Evolutionary conservation across 305 asterid genomes (phyloP).

Genomic region (Coffea humblotiana): DNA sequence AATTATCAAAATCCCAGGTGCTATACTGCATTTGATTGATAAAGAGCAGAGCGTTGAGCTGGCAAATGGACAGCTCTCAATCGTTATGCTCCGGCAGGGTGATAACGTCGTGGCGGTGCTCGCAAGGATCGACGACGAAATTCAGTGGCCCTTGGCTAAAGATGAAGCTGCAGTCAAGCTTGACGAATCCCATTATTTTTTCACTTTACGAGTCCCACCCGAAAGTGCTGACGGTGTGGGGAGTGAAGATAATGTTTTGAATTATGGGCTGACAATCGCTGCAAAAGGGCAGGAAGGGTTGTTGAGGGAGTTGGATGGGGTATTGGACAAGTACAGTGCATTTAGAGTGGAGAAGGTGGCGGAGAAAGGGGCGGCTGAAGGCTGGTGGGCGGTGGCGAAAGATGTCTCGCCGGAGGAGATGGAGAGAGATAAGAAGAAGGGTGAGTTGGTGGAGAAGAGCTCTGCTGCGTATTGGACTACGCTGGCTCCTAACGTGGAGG

Average conservation of each 20-base stretch:
- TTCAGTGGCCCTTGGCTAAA: conserved; percentile 91
- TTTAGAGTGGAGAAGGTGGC: conserved; percentile 62
- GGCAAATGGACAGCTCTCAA: conserved; percentile 60
- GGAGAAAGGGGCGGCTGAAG: conserved; percentile 40
- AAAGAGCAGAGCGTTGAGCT: conserved; percentile 60
- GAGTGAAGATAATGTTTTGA: conserved; percentile 42
- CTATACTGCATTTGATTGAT: conserved; percentile 58
- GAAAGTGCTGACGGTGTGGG: conserved; percentile 29
- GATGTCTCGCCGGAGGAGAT: conserved; percentile 66
- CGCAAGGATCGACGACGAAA: conserved; percentile 71
- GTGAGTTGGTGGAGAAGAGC: conserved; percentile 64
- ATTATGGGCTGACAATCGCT: conserved; percentile 77
- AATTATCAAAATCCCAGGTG: conserved; percentile 14
- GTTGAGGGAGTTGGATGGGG: conserved; percentile 52
- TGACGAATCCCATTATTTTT: conserved; percentile 77
- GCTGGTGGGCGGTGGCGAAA: conserved; percentile 57
- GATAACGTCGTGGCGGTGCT: conserved; percentile 62
- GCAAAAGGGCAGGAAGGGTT: conserved; percentile 60
- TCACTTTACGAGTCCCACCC: conserved; percentile 59
- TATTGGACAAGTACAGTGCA: conserved; percentile 57
- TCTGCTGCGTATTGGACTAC: conserved; percentile 93
- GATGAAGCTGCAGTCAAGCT: conserved; percentile 85
- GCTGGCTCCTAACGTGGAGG: conserved; percentile 93
- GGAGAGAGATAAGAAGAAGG: conserved; percentile 39
- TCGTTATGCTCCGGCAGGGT: conserved; percentile 53